These are phyloP conservation scores for Aureobasidium sp. DNA, from an alignment of 2,329 filamentous ascomycete genomes.

Conservation along the genomic window DNA sequence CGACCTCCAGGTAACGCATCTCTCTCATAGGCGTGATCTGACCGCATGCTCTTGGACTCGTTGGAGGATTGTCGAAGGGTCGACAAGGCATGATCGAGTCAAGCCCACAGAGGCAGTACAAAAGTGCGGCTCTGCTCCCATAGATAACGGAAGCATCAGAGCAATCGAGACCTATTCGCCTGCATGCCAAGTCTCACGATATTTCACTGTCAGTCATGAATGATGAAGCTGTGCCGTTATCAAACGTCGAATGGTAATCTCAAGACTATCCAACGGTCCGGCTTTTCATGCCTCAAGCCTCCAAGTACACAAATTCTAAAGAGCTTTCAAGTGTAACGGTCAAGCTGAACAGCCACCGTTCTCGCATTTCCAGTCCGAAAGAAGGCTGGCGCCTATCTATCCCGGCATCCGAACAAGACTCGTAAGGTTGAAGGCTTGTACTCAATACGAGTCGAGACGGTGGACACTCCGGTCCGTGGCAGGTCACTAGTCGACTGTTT, in stretches of 20 bases:
- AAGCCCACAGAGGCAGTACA: neutral
- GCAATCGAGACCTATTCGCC: neutral
- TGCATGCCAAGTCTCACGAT: neutral
- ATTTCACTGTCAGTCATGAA: neutral
- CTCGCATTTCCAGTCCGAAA: neutral
- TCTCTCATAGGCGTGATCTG: neutral
- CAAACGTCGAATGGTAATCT: neutral
- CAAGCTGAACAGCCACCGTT: neutral
- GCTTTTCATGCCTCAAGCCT: neutral
- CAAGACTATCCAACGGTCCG: constrained; percentile 2
- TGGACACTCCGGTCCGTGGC: neutral
- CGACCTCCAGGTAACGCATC: neutral
- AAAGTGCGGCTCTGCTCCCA: neutral
- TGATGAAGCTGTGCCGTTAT: neutral
- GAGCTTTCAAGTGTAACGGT: neutral
- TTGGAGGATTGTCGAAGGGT: neutral
- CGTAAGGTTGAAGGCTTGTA: neutral
- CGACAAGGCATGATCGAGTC: neutral
- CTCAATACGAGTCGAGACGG: neutral
- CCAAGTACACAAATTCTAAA: neutral
- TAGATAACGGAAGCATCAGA: neutral
- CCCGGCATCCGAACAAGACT: neutral
- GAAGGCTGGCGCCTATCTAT: neutral
- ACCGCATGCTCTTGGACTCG: neutral
- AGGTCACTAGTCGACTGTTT: neutral